Base-by-base conservation (phyloP, 2,329 filamentous ascomycete genomes). In the Colletotrichum cuscutae region DNA sequence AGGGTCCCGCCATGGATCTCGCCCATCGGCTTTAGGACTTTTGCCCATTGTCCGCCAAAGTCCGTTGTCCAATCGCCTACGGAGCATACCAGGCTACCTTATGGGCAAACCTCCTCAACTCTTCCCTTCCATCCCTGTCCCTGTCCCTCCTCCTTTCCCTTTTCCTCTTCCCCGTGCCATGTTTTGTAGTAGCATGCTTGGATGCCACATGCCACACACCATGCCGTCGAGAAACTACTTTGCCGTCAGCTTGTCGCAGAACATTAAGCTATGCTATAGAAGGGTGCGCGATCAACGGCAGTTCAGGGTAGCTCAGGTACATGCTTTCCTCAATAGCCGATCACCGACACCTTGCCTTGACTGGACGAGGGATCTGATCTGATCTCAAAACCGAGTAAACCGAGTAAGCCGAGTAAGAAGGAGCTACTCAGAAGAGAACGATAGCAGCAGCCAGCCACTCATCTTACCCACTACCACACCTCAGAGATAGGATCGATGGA, bases 191-290 rank as follows among this genome's bases (percentile, higher is more conserved):
- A 22, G 19, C 64, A 54, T 59, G 59, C 52, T 57, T 32, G 58
- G 46, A 49, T 71, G 68, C 64, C 57, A 62, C 49, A 62, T 52
- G 52, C 52, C 64, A 59, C 65, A 58, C 57, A 56, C 64, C 35
- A 37, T 58, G 57, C 19, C 42, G 65, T 72, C 37, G 52, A 28
- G 49, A 72, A 59, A 59, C 53, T 60, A 35, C 35, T 28, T 59
- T 12, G 15, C 59, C 28, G 24, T 24, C 28, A 54, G 19, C 42
- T 59, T 68, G 42, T 64, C 59, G 35, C 56, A 53, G 19, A 26
- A 11, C 52, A 30, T 59, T 65, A 53, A 22, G 61, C 60, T 49
- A 42, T 32, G 61, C 60, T 49, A 42, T n/a, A 24, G 15, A 65
- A 35, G 54, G 37, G 13, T 37, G 13, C 13, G 37, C 37, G 37